Base-by-base conservation (phyloP, 345 rosid species). In the Aquilaria sinensis region DNA sequence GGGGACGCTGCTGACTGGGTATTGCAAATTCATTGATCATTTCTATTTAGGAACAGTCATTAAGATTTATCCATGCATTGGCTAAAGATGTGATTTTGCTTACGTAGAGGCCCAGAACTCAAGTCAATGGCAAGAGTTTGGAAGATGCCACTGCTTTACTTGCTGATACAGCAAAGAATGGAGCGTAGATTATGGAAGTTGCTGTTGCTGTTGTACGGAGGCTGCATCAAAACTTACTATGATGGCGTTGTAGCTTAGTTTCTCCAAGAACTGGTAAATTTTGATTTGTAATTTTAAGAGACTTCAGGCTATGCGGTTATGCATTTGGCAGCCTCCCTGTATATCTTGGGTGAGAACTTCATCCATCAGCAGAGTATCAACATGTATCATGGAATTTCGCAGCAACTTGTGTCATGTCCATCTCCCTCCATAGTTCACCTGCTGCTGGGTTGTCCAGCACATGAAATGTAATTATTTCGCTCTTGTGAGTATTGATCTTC, bases 1-100 rank as follows among this genome's bases (percentile, higher is more conserved):
- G 81, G 65, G 23, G 98, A 93, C 50, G 85, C 98, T 75, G 80
- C 96, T 52, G 99, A 94, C 66, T 78, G 97, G 96, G 99, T 94
- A 84, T 46, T 3, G 56, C 4, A 65, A 66, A 58, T 60, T 54
- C 31, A 51, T 33, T 29, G 9, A 13, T 29, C 34, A 13, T 56
- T 55, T 37, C 12, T 55, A 31, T 34, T 55, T 13, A 10, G 65
- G 60, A 33, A 32, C 30, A 31, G 57, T 8, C 14, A 48, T 14
- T 9, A 8, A 11, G 57, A 49, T 32, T 32, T 58, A 10, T 23
- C 23, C 23, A 23, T 52, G 59, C 43, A 47, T 46, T 30, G 33
- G 30, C 13, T 47, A 16, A 51, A 2, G 43, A 56, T 51, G 53
- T 31, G 52, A 3, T 7, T 52, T 33, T 73, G 52, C 75, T 14